phyloP scores from a whole-genome alignment of 2,329 filamentous ascomycete species.

The Colletotrichum magnum region DNA sequence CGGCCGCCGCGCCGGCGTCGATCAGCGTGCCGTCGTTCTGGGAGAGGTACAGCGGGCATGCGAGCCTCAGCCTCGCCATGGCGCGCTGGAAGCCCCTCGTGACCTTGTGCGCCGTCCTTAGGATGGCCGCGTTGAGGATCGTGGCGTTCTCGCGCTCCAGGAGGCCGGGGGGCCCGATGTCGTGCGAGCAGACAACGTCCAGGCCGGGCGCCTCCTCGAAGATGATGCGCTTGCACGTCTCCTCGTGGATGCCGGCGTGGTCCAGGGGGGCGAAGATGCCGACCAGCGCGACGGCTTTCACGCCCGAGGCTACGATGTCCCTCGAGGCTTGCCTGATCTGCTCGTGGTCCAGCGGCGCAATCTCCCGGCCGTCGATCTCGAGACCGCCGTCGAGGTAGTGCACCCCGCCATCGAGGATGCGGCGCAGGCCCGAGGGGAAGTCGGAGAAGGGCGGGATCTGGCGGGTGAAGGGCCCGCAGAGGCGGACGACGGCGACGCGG shows the following conservation, averaged over 20 bases:
- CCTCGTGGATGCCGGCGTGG: constrained; percentile 58
- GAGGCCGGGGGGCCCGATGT: constrained; percentile 60
- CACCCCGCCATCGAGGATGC: constrained; percentile 57
- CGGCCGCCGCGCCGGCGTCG: constrained; percentile 60
- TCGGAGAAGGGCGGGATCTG: constrained; percentile 62
- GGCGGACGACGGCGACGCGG: constrained; percentile 60
- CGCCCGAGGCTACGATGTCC: constrained; percentile 52
- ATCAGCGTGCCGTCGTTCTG: constrained; percentile 69
- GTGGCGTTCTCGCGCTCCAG: constrained; percentile 67
- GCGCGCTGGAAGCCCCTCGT: constrained; percentile 63
- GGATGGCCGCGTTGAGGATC: constrained; percentile 67
- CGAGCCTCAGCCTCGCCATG: constrained; percentile 57
- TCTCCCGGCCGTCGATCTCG: constrained; percentile 64
- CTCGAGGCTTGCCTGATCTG: constrained; percentile 53
- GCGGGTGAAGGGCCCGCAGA: constrained; percentile 61
- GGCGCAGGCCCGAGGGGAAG: constrained; percentile 56
- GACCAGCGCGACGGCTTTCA: constrained; percentile 57
- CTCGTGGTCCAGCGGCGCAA: constrained; percentile 52
- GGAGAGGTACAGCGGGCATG: constrained; percentile 63
- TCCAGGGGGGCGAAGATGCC: constrained; percentile 64
- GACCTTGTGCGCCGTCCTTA: constrained; percentile 61
- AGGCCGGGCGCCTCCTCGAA: constrained; percentile 52
- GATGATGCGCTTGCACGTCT: constrained; percentile 55
- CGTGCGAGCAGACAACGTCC: constrained; percentile 58
- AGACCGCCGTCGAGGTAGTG: constrained; percentile 61